phyloP scores from a whole-genome alignment of 116 monocot genomes.

The Papilionanthe hybrid region DNA sequence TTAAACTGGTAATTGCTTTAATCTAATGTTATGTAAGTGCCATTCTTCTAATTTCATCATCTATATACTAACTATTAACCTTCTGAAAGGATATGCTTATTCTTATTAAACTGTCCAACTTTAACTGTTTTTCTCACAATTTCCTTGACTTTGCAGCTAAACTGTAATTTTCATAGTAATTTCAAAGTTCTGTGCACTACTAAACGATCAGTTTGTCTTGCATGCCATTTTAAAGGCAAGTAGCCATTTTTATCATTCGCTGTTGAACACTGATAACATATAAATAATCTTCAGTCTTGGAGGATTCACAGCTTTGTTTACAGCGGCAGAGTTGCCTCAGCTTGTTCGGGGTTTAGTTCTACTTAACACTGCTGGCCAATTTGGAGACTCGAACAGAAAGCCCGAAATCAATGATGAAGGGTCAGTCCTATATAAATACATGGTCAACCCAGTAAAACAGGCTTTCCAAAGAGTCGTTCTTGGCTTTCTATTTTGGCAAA shows the following conservation, averaged over 20 bases:
- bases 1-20: not conserved
- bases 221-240: not conserved
- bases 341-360: slow-evolving; percentile 60
- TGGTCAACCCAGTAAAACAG: slow-evolving; percentile 80
- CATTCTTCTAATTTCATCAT: not conserved
- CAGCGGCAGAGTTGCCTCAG: slow-evolving; percentile 69
- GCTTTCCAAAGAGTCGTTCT: slow-evolving; percentile 63
- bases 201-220: not conserved
- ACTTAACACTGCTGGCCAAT: slow-evolving; percentile 95
- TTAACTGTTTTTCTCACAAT: not conserved
- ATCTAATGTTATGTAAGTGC: not conserved
- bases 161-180: slow-evolving; percentile 1
- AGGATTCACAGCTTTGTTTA: slow-evolving; percentile 83
- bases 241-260: not conserved
- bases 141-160: not conserved
- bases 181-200: not conserved
- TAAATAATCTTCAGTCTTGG: slow-evolving; percentile 64
- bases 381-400: slow-evolving; percentile 34
- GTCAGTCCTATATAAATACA: slow-evolving; percentile 29
- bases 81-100: not conserved
- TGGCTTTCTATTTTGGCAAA: slow-evolving; percentile 89
- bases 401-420: slow-evolving; percentile 25
- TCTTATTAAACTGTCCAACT: not conserved
- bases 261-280: slow-evolving; percentile 3
- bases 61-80: not conserved